Base-by-base conservation (phyloP, 192 early-diverging fungal species). In the Coemansia interrupta region DNA sequence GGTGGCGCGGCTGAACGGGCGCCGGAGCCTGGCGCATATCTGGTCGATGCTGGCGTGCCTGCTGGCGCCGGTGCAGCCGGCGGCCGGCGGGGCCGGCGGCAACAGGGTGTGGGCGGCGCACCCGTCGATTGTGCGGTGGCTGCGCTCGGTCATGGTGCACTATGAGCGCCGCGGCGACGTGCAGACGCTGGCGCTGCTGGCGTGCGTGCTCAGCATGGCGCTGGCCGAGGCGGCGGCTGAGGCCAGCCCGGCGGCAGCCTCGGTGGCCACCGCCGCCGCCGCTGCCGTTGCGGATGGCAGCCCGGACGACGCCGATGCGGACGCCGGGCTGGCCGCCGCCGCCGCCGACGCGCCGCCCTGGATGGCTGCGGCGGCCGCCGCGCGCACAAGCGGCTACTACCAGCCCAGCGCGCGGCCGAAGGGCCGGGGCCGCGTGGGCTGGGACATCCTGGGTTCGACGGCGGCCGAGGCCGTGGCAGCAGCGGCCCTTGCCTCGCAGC, bases 121-220 rank as follows among this genome's bases (percentile, higher is more conserved):
- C 24, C 56, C 63, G 28, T 54, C 77, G n/a, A 56, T 80, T 15
- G 30, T 50, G 3, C 22, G 30, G 4, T 80, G 77, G 77, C 44
- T 80, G 43, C 56, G 57, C 6, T 29, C 77, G 2, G 71, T 56
- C 9, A 61, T 80, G 63, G 17, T 24, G 14, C 63, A 51, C 23
- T 69, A 70, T 43, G 61, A 66, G 64, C 60, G 56, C 5, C 53
- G 54, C 14, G 77, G 77, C 56, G 77, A 80, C 38, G 70, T 69
- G 58, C 77, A 80, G 60, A 66, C 77, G 49, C 71, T 73, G 58
- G 77, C 77, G 19, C 51, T 80, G 52, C 48, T 80, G 8, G 23
- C 77, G 10, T 80, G 77, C 29, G 72, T 73, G 29, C 49, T 80
- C 40, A 62, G 61, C 52, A 53, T 7, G 38, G 38, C 51, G 28